Evolutionary conservation across 805 yeast species (phyloP), one percentile per base, ranked within the genome.

Genomic region (Yarrowia sp.): DNA sequence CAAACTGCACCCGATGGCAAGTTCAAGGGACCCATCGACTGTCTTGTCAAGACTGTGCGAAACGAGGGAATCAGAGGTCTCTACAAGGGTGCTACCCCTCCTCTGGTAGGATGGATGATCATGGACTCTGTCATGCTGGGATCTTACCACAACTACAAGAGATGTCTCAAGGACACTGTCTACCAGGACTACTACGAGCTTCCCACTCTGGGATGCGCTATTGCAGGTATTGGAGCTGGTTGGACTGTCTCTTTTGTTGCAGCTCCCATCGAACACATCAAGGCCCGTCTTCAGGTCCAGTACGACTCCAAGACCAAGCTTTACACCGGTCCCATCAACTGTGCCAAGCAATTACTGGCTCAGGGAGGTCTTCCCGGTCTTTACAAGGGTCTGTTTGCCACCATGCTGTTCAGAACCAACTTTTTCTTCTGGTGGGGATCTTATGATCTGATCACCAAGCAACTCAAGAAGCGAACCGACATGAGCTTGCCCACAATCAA

Each of bases 371-470:
- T 89, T 10, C 66, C 72, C 35, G 96, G 97, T 0, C 79, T 90
- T 1, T 92, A 91, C 77, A 87, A 90, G 72, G 97, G 97, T 7
- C 81, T 92, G 52, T 79, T 87, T n/a, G 87, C 97, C 15, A 92
- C 98, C 0, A 85, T 92, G 89, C 84, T 92, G 14, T 92, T 92
- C 80, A 83, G 97, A 76, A 87, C 97, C 0, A 90, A 90, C 78
- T 92, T 92, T 76, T 83, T 90, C 43, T 90, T 91, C 70, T 91
- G 96, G 94, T 92, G 98, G 98, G 97, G 97, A 1, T 87, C 96
- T 0, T 92, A 92, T 76, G 97, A 91, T 75, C 69, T 91, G 9
- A 83, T 92, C 76, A 90, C 96, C 8, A 81, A 84, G 68, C 87
- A 84, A 82, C 87, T 92, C 78, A 83, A 85, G 72, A 80, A 82